Evolutionary conservation across 805 yeast genomes (phyloP), one percentile per base, ranked within the genome.

Genomic region (Schizosaccharomyces octosporus): DNA sequence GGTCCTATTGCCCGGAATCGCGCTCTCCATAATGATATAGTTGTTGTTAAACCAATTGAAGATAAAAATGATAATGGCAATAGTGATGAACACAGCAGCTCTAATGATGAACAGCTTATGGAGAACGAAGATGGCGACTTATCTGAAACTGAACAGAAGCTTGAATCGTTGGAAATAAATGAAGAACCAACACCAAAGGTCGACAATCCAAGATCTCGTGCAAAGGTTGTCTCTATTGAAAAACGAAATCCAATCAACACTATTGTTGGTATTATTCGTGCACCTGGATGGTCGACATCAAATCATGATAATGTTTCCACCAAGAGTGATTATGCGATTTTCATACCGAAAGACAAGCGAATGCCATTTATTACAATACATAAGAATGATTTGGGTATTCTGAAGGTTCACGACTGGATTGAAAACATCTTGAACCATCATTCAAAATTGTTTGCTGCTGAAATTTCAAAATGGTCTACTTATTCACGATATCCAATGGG

Each of bases 231-330:
- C 15, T 94, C 95, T 32, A 79, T 93, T 31, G 75, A 82, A 51
- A 84, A 87, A 72, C 79, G 99, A 72, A 85, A 89, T 64, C 90
- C 97, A 97, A 79, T 97, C 70, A 81, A 83, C 65, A 93, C 89
- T 68, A 98, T 93, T 45, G 98, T 97, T 13, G 96, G 88, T 71
- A 77, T 93, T 64, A 83, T 89, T 1, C 84, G 87, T 55, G 78
- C 82, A 43, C 83, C 95, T 1, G 84, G 85, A 1, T 63, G 61
- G 13, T 61, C 64, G 2, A 45, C 85, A 17, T 81, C 84, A 65
- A 80, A 94, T 7, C 78, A 85, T n/a, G 83, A 29, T 3, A 17
- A 21, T 24, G 36, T 21, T 24, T 24, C 31, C 57, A 24, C 31
- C 7, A 51, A 51, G 36, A 19, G 31, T 2, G n/a, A 21, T 21